Evolutionary conservation across 2,329 filamentous ascomycete species (phyloP), one percentile per base, ranked within the genome.

Genomic region (Dothideomycetes sp.): DNA sequence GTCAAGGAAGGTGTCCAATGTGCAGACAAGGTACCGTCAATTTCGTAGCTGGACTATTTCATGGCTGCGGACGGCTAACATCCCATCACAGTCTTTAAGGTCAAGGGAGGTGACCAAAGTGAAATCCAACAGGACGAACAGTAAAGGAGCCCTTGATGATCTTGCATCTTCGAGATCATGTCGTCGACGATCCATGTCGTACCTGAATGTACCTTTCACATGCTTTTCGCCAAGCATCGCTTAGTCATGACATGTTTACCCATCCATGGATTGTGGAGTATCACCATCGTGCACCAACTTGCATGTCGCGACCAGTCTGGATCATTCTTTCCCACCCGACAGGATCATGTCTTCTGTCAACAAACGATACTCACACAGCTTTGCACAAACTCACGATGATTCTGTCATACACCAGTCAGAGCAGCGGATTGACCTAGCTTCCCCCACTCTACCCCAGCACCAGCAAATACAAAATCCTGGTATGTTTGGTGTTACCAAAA

Each of bases 1-100:
- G 88, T 19, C 89, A 87, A 54, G 89, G 89, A 16, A 82, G 95
- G 49, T 98, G 91, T 60, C 91, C 91, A 19, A 96, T 98, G 91
- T 98, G 91, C 59, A 78, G 91, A 51, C 91, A 96, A 63, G 86
- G 47, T 49, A 30, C 11, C 31, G 6, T 33, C 31, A 8, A 18
- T 15, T 23, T 22, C 18, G 4, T 10, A 34, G 13, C 11, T 20
- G 3, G 11, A 17, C 9, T 19, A 17, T 33, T 15, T 13, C 8
- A 11, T 10, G 12, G 16, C 19, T 17, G n/a, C n/a, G n/a, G n/a
- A n/a, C n/a, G n/a, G n/a, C 25, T 19, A 18, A 30, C 29, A 42
- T 9, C 11, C 24, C 15, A 24, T 11, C n/a, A 1, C 30, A 49
- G 47, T 51, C n/a, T 60, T 58, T 47, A 48, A 51, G 33, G 51